Base-by-base conservation (phyloP, 345 rosid genomes). In the Dipteronia sinensis region DNA sequence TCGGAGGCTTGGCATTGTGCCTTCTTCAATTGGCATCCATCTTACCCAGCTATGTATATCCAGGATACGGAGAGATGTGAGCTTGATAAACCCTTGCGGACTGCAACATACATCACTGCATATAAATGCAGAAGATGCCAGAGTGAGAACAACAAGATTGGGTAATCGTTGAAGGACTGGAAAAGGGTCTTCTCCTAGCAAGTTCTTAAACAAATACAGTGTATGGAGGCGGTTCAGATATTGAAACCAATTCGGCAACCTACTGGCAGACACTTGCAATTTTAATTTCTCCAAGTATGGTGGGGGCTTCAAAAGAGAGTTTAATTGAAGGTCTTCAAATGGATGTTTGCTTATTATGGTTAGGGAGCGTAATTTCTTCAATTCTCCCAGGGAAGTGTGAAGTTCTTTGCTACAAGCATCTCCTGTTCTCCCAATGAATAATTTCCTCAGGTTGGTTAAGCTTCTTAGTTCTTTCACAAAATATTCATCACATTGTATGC, bases 381-480 rank as follows among this genome's bases (percentile, higher is more conserved):
- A 23, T 65, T 23, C 42, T 65, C 42, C 68, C 40, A 65, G 6
- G 68, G 40, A 65, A 25, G 34, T 29, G 12, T n/a, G 8, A 1
- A 65, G 34, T 29, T 65, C 68, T 65, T 16, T 65, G 68, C 68
- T 29, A 13, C 34, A 27, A 23, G 68, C n/a, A 27, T 9, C 16
- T 31, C 46, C 10, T 6, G n/a, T 31, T 65, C 4, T 66, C 34
- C 46, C 40, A 15, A 25, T 29, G 40, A 34, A 25, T 38, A 66
- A 66, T 10, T 46, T 47, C 56, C 56, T 44, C 31, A 69, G 11
- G 72, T 69, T 44, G 72, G 34, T 44, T 69, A 69, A 69, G 72
- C 56, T 10, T 22, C 56, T 46, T 16, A 46, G 56, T 16, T 65
- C 68, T 65, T 65, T 65, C 68, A 65, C 68, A 13, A 65, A 29